Evolutionary conservation across 768 basidiomycete genomes (phyloP).

Genomic region (Rhodotorula taiwanensis): DNA sequence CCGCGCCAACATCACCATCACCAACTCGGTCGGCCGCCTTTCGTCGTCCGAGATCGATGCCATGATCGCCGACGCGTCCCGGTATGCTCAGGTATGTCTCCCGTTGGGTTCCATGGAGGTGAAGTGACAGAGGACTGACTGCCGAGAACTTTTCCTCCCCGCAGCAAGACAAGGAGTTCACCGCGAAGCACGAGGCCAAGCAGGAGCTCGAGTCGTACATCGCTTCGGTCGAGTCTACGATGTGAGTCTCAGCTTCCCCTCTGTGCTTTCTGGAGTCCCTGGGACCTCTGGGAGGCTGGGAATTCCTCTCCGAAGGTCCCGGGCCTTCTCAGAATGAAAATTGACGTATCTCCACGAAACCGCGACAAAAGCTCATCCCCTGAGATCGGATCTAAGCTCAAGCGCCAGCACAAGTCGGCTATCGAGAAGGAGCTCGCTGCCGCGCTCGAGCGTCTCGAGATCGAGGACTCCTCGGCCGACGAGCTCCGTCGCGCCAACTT

Average conservation of each 20-base stretch:
- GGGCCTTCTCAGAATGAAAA: no score
- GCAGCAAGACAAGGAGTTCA: constrained; percentile 88
- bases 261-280: neutral
- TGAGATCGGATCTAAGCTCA: neutral
- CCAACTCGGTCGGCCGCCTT: constrained; percentile 98
- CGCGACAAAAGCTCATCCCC: neutral
- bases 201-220: constrained; percentile 96
- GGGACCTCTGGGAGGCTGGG: no score
- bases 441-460: constrained; percentile 96
- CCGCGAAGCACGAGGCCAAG: constrained; percentile 94
- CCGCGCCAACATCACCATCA: constrained; percentile 70
- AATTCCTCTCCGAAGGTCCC: no score
- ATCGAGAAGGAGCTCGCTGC: constrained; percentile 97
- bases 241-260: constrained; percentile 1
- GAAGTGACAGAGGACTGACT: no score
- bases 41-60: constrained; percentile 97
- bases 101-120: no score
- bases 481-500: constrained; percentile 95
- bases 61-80: constrained; percentile 70
- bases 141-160: no score
- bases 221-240: constrained; percentile 86
- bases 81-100: neutral
- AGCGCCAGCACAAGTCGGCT: constrained; percentile 82
- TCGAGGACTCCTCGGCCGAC: constrained; percentile 86
- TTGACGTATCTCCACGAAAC: no score